Base-by-base conservation (phyloP, 106 monocot species). In the Chionographis japonica region DNA sequence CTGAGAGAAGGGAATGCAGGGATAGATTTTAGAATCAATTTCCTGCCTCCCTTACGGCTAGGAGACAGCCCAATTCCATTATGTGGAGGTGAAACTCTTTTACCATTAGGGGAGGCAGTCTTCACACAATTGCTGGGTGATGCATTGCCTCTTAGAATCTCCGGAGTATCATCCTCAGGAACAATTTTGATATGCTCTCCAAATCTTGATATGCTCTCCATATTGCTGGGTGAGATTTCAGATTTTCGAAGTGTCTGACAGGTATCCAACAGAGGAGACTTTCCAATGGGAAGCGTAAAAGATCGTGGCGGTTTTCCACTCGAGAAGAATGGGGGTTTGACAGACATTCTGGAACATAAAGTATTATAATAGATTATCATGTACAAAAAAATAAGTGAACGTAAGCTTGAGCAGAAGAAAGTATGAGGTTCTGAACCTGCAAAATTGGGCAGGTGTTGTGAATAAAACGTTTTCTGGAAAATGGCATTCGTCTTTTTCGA, bases 1-100 rank as follows among this genome's bases (percentile, higher is more conserved):
- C 27, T 66, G 12, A 95, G 91, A 67, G 88, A 84, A 37, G 95
- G 91, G 49, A 95, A 89, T 3, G 95, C 78, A 61, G 91, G 89
- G 12, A 95, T 92, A 2, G 91, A 91, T 73, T 82, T 83, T 6
- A 95, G 77, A 68, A 92, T 86, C 75, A 95, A 61, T 68, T 84
- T 91, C 68, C 88, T 61, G 14, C 88, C 79, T 49, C 88, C 81
- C 59, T 89, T 91, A 40, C 73, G 81, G 49, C n/a, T 78, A 6
- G 95, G 83, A 18, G 86, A 84, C 20, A 70, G 36, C n/a, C 74
- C 74, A 60, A 63, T 46, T 18, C 60, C 77, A 17, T 49, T 69
- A 7, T 75, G 80, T 40, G 91, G 91, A 67, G 83, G 79, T 17
- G 89, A 92, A 51, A 95, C 88, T 70, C 95, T 84, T 51, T 95